Percentiles rank a stretch among this genome's conserved stretches.
Evolutionary conservation across 2,329 filamentous ascomycete genomes (phyloP).

Genomic region (Cytospora leucostoma): DNA sequence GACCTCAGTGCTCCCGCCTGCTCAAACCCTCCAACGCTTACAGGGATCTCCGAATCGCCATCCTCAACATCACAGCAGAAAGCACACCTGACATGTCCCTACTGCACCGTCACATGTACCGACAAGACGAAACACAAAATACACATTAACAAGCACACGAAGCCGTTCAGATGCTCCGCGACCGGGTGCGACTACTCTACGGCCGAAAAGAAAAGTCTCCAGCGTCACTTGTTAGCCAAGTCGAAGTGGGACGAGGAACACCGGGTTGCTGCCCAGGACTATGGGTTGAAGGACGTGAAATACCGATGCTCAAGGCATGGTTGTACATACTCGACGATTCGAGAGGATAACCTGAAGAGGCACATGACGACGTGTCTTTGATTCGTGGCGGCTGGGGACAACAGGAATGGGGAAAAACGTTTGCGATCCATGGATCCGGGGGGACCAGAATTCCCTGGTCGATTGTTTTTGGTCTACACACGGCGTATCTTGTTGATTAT

Average conservation of each 20-base stretch:
- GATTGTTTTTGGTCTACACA: background rate
- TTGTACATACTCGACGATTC: conserved; percentile 21
- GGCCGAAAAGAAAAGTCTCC: conserved; percentile 26
- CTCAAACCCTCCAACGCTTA: background rate
- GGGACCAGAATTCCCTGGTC: background rate
- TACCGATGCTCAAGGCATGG: conserved; percentile 11
- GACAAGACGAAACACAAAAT: conserved; percentile 22
- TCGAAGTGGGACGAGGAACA: conserved; percentile 24
- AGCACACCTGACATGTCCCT: conserved; percentile 3
- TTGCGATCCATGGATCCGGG: background rate
- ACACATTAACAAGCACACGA: conserved; percentile 28
- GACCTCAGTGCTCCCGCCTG: background rate
- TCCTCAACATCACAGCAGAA: background rate
- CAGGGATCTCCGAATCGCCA: background rate
- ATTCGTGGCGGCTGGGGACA: background rate
- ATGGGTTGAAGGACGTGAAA: conserved; percentile 2
- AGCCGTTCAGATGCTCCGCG: conserved; percentile 23
- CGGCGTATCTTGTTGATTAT: too few relatives aligned
- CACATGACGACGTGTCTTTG: conserved; percentile 13
- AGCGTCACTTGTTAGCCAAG: conserved; percentile 22
- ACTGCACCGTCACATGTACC: conserved; percentile 15
- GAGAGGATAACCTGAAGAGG: conserved; percentile 24
- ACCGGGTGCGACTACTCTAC: conserved; percentile 15
- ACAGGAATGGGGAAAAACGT: background rate
- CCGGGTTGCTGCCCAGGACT: conserved; percentile 12